Evolutionary conservation across 2,329 filamentous ascomycete genomes (phyloP).

Genomic region (Incumbomyces lentus): DNA sequence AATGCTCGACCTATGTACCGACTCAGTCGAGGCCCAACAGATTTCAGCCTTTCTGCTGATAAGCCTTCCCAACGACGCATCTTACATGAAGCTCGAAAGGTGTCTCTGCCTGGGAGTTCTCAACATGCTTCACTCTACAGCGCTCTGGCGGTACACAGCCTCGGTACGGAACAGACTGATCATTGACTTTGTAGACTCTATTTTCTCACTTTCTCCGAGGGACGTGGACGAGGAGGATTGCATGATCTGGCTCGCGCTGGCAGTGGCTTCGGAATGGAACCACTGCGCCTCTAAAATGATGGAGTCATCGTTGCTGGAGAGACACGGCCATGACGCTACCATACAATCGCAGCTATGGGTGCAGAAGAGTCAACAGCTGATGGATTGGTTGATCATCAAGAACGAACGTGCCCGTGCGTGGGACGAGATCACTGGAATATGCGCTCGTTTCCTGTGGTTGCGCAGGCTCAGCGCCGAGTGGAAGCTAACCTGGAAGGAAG

Average conservation of each 20-base stretch:
- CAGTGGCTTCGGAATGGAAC: slow-evolving; percentile 2
- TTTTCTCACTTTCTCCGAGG: background rate
- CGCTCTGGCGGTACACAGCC: background rate
- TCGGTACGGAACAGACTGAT: background rate
- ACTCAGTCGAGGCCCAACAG: background rate
- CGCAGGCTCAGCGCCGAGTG: background rate
- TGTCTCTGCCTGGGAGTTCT: background rate
- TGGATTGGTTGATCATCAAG: slow-evolving; percentile 4
- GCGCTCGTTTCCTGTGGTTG: background rate
- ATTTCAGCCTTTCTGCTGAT: background rate
- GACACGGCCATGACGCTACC: background rate
- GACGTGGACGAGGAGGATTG: slow-evolving; percentile 2
- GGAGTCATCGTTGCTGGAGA: background rate
- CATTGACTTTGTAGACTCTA: background rate
- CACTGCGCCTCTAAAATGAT: background rate
- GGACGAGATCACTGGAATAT: background rate
- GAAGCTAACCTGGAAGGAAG: slow-evolving; percentile 2
- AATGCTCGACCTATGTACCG: background rate
- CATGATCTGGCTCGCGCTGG: slow-evolving; percentile 1
- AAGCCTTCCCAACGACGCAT: slow-evolving; percentile 1
- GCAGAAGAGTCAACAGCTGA: slow-evolving; percentile 2
- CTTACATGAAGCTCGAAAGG: slow-evolving; percentile 2
- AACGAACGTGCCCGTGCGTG: background rate
- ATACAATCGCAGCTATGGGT: background rate
- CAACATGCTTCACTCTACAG: slow-evolving; percentile 1